These are phyloP conservation scores for Tuber melanosporum DNA, from an alignment of 495 filamentous ascomycete species.

Conservation along the genomic window DNA sequence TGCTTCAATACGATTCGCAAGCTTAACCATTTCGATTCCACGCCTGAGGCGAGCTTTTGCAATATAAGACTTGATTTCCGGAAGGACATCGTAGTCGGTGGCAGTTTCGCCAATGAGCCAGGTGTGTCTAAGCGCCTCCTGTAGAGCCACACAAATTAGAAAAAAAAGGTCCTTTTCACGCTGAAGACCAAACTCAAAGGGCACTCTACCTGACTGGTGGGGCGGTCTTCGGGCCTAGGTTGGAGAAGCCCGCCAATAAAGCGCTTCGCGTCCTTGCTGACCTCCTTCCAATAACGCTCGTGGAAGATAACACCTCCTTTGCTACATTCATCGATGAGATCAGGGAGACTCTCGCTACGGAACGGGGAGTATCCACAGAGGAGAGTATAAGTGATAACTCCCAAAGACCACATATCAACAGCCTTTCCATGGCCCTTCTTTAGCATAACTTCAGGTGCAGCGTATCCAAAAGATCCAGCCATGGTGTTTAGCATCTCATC, in stretches of 20 bases:
- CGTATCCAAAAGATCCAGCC: constrained; percentile 98
- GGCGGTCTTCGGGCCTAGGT: constrained; percentile 67
- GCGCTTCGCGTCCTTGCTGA: constrained; percentile 89
- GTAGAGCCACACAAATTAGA: constrained; percentile 15
- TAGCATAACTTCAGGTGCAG: constrained; percentile 96
- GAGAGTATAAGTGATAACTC: constrained; percentile 98
- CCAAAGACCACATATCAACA: constrained; percentile 99
- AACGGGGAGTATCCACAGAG: constrained; percentile 98
- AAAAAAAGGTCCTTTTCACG: background rate
- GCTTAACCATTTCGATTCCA: constrained; percentile 94
- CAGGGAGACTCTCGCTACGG: constrained; percentile 84
- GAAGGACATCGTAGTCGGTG: constrained; percentile 90
- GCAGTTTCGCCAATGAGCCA: constrained; percentile 91
- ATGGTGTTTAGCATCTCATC: constrained; percentile 93
- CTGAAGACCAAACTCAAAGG: background rate
- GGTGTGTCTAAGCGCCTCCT: constrained; percentile 72
- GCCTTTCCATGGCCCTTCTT: constrained; percentile 96
- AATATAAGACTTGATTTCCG: constrained; percentile 92
- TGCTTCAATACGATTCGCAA: constrained; percentile 92
- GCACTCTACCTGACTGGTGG: constrained; percentile 62
- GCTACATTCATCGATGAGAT: constrained; percentile 92
- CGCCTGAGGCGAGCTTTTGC: constrained; percentile 82
- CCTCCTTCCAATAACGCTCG: constrained; percentile 96
- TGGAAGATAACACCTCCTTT: constrained; percentile 90
- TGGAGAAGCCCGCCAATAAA: constrained; percentile 83